Conservation (phyloP, 2,329 filamentous ascomycete genomes). For the Raffaelea albimanens region DNA sequence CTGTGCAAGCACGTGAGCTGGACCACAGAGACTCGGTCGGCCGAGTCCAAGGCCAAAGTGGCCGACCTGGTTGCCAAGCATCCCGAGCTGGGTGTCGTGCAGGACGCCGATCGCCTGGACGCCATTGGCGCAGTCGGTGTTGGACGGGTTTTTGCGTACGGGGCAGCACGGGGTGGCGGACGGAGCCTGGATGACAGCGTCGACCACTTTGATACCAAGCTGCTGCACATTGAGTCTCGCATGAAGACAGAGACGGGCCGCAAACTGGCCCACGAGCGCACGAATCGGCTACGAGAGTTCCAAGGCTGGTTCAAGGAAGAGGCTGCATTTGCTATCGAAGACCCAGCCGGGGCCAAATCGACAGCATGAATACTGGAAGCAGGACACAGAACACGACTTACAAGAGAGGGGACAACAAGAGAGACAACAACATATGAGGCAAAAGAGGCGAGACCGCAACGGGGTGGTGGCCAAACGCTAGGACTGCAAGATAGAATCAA, state of each 20-base stretch:
- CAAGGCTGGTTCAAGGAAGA: constrained; percentile 52
- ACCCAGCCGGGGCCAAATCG: too few relatives aligned
- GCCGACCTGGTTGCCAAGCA: constrained; percentile 49
- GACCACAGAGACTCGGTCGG: constrained; percentile 60
- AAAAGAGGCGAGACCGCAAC: too few relatives aligned
- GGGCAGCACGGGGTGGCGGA: constrained; percentile 48
- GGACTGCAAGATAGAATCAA: too few relatives aligned
- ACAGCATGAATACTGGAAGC: too few relatives aligned
- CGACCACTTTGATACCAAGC: constrained; percentile 68
- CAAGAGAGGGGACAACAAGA: too few relatives aligned
- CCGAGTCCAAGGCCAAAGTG: constrained; percentile 53
- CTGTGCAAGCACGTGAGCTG: constrained; percentile 70
- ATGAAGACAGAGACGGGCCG: constrained; percentile 54
- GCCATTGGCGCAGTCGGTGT: constrained; percentile 82
- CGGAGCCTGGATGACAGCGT: constrained; percentile 55
- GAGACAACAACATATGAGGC: too few relatives aligned
- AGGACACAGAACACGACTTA: too few relatives aligned
- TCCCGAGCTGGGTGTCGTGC: constrained; percentile 75
- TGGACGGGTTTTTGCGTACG: constrained; percentile 67
- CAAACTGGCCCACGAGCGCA: constrained; percentile 42
- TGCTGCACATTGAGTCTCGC: constrained; percentile 54
- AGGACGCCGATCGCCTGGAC: constrained; percentile 90
- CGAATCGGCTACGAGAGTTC: constrained; percentile 41
- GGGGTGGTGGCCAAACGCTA: too few relatives aligned
- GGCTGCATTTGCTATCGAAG: constrained; percentile 13